Conservation (phyloP, 164 flowering plant species). For the Malania oleifera region DNA sequence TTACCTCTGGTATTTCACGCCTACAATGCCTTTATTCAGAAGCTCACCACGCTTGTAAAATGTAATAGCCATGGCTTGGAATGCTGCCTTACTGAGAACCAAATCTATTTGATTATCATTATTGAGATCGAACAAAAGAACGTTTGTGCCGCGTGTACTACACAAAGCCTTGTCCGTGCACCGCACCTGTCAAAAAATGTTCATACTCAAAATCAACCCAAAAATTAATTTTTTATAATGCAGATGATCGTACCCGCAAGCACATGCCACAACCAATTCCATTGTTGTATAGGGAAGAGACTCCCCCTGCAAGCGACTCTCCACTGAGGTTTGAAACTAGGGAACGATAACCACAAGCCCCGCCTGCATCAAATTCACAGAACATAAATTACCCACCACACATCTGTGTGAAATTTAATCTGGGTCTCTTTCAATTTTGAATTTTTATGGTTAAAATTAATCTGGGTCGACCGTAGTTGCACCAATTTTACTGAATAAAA, state of each 20-base stretch:
- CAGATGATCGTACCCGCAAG: conserved; percentile 46
- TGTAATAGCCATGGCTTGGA: conserved; percentile 59
- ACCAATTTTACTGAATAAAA: too few relatives aligned
- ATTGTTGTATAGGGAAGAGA: conserved; percentile 52
- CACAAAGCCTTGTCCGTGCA: conserved; percentile 66
- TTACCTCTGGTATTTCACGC: conserved; percentile 85
- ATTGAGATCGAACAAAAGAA: conserved; percentile 66
- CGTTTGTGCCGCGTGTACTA: conserved; percentile 42
- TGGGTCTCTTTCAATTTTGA: background rate
- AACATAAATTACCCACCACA: conserved; percentile 5
- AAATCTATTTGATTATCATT: conserved; percentile 51
- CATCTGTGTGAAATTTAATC: conserved; percentile 1
- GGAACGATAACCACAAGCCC: conserved; percentile 89
- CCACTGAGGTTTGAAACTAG: conserved; percentile 50
- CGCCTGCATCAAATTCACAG: conserved; percentile 49
- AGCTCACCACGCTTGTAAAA: conserved; percentile 40
- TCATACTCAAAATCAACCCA: background rate
- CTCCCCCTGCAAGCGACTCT: conserved; percentile 69
- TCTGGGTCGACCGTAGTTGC: background rate
- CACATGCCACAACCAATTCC: conserved; percentile 96
- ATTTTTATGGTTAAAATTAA: background rate
- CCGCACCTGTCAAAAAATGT: conserved; percentile 43
- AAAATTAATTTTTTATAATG: background rate
- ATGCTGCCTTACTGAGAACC: conserved; percentile 70
- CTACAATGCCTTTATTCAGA: conserved; percentile 48